Conservation (phyloP, 2,329 filamentous ascomycete genomes). For the Cladophialophora chaetospira region DNA sequence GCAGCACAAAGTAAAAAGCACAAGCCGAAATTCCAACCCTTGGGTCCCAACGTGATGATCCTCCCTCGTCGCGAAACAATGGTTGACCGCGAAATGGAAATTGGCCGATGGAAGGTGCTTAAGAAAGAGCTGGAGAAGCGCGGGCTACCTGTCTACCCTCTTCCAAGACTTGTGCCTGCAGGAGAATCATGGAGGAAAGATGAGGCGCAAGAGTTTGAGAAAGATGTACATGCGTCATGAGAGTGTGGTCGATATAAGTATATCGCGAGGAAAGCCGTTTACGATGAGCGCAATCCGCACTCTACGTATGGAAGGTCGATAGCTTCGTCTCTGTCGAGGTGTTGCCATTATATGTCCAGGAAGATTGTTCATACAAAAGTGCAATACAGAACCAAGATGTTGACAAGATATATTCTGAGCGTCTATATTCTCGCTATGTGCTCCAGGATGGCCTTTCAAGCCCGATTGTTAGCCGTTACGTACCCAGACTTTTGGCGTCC, state of each 20-base stretch:
- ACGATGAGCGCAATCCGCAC: neutral
- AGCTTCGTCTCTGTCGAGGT: too few species aligned
- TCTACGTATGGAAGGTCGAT: too few species aligned
- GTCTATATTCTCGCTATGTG: neutral
- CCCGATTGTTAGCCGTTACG: too few species aligned
- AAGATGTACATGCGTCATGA: too few species aligned
- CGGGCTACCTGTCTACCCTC: slow-evolving; percentile 60
- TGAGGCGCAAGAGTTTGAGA: neutral
- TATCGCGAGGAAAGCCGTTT: neutral
- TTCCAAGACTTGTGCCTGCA: slow-evolving; percentile 8
- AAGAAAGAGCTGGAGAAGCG: slow-evolving; percentile 67
- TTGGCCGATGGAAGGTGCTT: slow-evolving; percentile 80
- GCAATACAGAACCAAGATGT: neutral
- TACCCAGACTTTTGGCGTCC: neutral
- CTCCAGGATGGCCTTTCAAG: too few species aligned
- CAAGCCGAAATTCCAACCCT: slow-evolving; percentile 7
- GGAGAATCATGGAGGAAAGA: slow-evolving; percentile 8
- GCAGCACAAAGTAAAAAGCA: neutral
- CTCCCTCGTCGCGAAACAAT: slow-evolving; percentile 65
- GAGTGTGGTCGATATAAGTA: too few species aligned
- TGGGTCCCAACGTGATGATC: slow-evolving; percentile 66
- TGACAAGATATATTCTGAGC: neutral
- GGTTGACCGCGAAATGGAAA: slow-evolving; percentile 69
- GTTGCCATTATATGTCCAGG: neutral
- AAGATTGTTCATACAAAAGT: neutral